These are phyloP conservation scores for Trichoderma sp. DNA, from an alignment of 2,329 filamentous ascomycete genomes.

Conservation along the genomic window DNA sequence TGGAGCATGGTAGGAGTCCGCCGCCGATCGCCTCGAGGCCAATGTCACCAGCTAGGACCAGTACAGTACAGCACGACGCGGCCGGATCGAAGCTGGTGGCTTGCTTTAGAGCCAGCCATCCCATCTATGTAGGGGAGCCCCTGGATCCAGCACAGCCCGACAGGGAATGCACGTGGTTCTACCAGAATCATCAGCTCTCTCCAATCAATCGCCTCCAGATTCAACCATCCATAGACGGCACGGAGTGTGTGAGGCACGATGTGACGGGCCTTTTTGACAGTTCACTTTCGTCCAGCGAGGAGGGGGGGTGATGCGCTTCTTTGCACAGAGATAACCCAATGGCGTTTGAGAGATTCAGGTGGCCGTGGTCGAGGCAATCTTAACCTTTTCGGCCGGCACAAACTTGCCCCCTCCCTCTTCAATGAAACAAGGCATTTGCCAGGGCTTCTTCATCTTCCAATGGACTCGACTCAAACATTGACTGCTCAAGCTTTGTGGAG, in stretches of 20 bases:
- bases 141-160: slow-evolving; percentile 21
- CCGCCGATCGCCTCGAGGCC: slow-evolving; percentile 11
- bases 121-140: slow-evolving; percentile 10
- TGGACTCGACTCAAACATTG: background rate
- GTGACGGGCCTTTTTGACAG: slow-evolving; percentile 4
- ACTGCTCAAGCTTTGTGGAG: background rate
- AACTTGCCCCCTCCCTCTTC: too few species aligned
- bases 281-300: background rate
- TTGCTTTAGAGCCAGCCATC: slow-evolving; percentile 11
- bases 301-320: background rate
- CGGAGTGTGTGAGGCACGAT: background rate
- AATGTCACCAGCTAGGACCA: slow-evolving; percentile 3
- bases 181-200: background rate
- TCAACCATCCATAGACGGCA: slow-evolving; percentile 2
- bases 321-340: background rate
- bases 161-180: slow-evolving; percentile 28
- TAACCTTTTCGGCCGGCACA: background rate
- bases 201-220: slow-evolving; percentile 8
- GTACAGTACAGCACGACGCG: slow-evolving; percentile 1
- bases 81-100: slow-evolving; percentile 25
- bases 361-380: background rate
- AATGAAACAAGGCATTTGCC: background rate
- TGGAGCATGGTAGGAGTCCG: background rate
- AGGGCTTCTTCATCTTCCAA: background rate
- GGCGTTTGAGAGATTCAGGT: slow-evolving; percentile 1